Base-by-base conservation (phyloP, 768 basidiomycete species). In the Boletus barrowsii region DNA sequence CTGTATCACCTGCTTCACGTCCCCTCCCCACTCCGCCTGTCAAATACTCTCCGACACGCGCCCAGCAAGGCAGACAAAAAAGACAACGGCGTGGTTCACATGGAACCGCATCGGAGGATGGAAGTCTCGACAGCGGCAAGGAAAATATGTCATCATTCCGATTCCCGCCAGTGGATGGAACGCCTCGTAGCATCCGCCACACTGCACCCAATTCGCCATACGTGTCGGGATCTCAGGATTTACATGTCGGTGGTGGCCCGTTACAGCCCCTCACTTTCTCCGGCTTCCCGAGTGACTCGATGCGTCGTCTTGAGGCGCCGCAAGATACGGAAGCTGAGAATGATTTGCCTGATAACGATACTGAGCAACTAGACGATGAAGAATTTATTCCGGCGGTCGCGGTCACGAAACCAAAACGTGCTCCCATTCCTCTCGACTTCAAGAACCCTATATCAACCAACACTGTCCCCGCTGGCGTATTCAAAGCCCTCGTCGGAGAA, bases 381-480 rank as follows among this genome's bases (percentile, higher is more conserved):
- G 57, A 55, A 24, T 22, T 37, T 24, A 50, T 69, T 49, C 57
- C 60, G 5, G 20, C 47, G 0, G 62, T 58, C 22, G 47, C 59
- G 15, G 49, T 56, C 22, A 18, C 68, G 13, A 78, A 75, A 58
- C 62, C 76, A 35, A 87, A 83, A 66, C 86, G 87, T 42, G 82
- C 88, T 7, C 90, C 88, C 10, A 84, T 90, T 53, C 89, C 88
- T 15, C 66, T 82, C n/a, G 89, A 92, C 68, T 93, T 91, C 75
- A 83, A 76, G 63, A 83, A 83, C 54, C 78, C 83, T 17, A 69
- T 77, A 13, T 79, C 79, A 15, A 83, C 75, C 33, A 90, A 89
- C 62, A 93, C 88, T 7, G 86, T 92, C 10, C 91, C 91, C 18
- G 91, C 91, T 33, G 89, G 89, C 3, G 64, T 93, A 52, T 93